Conservation (phyloP, 129 eudicot species). For the Erigeron canadensis region DNA sequence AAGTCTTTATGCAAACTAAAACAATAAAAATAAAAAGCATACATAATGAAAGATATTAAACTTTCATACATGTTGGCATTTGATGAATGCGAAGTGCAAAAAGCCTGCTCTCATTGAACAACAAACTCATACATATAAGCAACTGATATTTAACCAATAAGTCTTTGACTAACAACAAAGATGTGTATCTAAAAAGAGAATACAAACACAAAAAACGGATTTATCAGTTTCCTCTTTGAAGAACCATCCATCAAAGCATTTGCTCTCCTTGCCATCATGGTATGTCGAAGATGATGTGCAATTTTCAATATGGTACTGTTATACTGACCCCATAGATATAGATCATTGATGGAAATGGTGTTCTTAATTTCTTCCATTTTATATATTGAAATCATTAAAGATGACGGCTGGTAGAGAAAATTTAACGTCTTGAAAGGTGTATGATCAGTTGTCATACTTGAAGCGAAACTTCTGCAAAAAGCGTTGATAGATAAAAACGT, state of each 20-base stretch:
- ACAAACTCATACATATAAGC: constrained; percentile 12
- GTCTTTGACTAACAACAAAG: not conserved
- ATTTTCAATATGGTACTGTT: not conserved
- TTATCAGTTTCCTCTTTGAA: not conserved
- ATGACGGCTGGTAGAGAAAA: no score
- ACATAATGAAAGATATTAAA: not conserved
- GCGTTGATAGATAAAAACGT: not conserved
- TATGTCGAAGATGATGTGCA: constrained; percentile 15
- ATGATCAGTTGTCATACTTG: constrained; percentile 33
- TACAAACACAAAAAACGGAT: not conserved
- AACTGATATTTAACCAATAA: not conserved
- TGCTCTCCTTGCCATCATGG: not conserved
- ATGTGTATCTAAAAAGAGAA: constrained; percentile 3
- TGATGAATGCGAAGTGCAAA: not conserved
- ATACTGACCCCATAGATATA: not conserved
- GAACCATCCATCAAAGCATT: constrained; percentile 9
- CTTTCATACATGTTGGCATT: not conserved
- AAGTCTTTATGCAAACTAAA: not conserved
- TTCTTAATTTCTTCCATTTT: not conserved
- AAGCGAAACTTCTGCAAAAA: constrained; percentile 40
- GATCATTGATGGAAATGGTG: not conserved
- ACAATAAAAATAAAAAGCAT: not conserved
- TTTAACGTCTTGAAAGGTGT: constrained; percentile 20
- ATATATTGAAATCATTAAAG: not conserved
- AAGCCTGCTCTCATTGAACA: not conserved